phyloP scores from a whole-genome alignment of 2,329 filamentous ascomycete genomes.

The Clonostachys solani region DNA sequence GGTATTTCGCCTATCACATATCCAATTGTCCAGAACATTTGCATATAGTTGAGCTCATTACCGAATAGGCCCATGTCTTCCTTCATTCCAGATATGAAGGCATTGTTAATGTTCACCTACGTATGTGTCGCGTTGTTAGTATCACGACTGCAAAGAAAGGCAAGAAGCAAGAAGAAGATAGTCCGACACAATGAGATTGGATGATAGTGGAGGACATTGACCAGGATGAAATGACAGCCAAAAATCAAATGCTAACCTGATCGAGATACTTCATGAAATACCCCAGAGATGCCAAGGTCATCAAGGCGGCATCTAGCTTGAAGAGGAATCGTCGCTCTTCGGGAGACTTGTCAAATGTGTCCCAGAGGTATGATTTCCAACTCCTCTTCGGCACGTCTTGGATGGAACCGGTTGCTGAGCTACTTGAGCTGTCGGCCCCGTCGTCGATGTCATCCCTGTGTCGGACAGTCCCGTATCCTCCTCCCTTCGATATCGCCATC shows the following conservation, averaged over 20 bases:
- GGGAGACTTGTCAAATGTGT: slow-evolving; percentile 36
- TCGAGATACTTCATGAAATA: slow-evolving; percentile 34
- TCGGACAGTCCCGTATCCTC: too few species aligned
- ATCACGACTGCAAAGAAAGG: neutral
- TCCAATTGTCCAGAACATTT: slow-evolving; percentile 52
- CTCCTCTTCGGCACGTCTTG: slow-evolving; percentile 25
- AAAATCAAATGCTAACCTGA: slow-evolving; percentile 9
- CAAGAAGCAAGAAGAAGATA: too few species aligned
- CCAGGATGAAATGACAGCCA: slow-evolving; percentile 15
- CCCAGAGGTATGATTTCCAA: slow-evolving; percentile 45
- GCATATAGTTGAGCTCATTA: slow-evolving; percentile 50
- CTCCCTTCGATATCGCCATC: too few species aligned
- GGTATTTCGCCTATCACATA: slow-evolving; percentile 46
- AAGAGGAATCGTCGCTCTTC: slow-evolving; percentile 33
- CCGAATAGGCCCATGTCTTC: slow-evolving; percentile 31
- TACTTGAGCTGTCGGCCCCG: too few species aligned
- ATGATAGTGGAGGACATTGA: neutral
- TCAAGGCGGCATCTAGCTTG: slow-evolving; percentile 34
- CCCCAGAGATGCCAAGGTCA: slow-evolving; percentile 26
- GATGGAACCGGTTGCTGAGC: slow-evolving; percentile 13
- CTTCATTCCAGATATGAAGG: slow-evolving; percentile 41
- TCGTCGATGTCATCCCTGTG: too few species aligned
- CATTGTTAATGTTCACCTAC: slow-evolving; percentile 25
- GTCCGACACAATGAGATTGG: neutral
- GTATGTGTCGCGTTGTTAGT: neutral